Percentiles rank a stretch among this genome's conserved stretches.
phyloP scores from a whole-genome alignment of 2,329 filamentous ascomycete species.

The Beauveria brongniartii region DNA sequence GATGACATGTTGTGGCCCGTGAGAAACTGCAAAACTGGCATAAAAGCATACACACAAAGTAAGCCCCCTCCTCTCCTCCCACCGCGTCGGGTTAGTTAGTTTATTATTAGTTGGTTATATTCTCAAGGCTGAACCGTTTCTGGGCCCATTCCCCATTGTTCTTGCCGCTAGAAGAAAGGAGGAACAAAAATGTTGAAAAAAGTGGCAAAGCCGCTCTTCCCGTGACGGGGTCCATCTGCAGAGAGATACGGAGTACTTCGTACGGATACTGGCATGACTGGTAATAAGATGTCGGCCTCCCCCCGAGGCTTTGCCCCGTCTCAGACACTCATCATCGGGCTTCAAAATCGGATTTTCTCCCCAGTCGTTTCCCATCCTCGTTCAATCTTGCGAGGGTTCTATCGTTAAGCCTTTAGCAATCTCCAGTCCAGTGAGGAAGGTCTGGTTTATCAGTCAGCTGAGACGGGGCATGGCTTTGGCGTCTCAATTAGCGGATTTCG shows the following conservation, averaged over 20 bases:
- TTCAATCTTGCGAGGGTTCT: background rate
- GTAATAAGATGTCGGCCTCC: background rate
- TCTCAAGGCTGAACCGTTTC: background rate
- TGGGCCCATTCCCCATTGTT: background rate
- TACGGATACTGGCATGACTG: too few species aligned
- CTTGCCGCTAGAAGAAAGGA: background rate
- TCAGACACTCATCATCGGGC: too few species aligned
- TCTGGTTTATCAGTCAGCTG: constrained; percentile 4
- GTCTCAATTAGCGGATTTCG: background rate
- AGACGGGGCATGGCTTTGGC: background rate
- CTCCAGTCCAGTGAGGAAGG: background rate
- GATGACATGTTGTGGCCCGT: background rate
- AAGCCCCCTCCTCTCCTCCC: background rate
- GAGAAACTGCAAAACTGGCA: background rate
- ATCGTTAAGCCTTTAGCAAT: background rate
- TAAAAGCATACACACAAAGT: background rate
- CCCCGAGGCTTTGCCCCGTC: background rate
- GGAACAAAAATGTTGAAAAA: background rate
- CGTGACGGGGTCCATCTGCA: constrained; percentile 1
- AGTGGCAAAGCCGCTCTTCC: background rate
- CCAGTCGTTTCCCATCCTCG: too few species aligned
- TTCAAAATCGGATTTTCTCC: too few species aligned
- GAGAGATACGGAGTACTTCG: background rate
- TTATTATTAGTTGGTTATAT: background rate
- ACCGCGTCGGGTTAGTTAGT: background rate